Evolutionary conservation across 176 grass and related monocot genomes (phyloP).

Genomic region (Rhynchospora tenuis): DNA sequence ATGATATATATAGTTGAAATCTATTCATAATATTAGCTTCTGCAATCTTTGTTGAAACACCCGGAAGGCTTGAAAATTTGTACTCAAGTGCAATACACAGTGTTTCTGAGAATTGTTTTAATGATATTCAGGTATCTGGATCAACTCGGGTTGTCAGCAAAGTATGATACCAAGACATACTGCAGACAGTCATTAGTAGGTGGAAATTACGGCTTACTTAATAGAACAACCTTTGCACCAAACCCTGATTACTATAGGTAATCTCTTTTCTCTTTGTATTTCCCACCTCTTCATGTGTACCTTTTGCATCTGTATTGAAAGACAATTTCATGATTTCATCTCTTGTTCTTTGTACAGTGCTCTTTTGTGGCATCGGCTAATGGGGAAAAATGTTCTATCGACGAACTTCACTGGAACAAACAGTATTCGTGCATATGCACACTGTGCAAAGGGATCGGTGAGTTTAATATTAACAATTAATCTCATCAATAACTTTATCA

Average conservation of each 20-base stretch:
- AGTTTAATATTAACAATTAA: conserved; percentile 11
- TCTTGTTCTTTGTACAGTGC: conserved; percentile 29
- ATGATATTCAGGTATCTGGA: conserved; percentile 49
- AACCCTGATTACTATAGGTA: conserved; percentile 89
- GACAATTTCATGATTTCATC: not conserved
- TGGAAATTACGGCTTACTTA: conserved; percentile 78
- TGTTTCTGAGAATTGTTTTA: not conserved
- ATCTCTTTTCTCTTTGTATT: conserved; percentile 1
- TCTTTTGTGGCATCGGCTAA: conserved; percentile 80
- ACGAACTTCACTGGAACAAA: conserved; percentile 41
- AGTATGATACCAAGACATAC: conserved; percentile 62
- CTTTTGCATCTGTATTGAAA: conserved; percentile 6
- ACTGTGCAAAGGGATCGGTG: conserved; percentile 60
- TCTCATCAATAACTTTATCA: not conserved
- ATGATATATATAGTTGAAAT: not conserved
- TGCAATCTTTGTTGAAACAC: not conserved
- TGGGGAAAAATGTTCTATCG: conserved; percentile 58
- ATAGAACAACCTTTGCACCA: conserved; percentile 55
- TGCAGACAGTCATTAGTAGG: conserved; percentile 70
- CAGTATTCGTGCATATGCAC: conserved; percentile 54
- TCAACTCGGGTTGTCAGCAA: conserved; percentile 64
- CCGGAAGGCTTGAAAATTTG: not conserved
- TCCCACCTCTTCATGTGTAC: not conserved
- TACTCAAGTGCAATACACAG: not conserved
- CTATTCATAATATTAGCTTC: not conserved